These are phyloP conservation scores for Cordyceps tenuipes DNA, from an alignment of 2,329 filamentous ascomycete genomes.

Conservation along the genomic window DNA sequence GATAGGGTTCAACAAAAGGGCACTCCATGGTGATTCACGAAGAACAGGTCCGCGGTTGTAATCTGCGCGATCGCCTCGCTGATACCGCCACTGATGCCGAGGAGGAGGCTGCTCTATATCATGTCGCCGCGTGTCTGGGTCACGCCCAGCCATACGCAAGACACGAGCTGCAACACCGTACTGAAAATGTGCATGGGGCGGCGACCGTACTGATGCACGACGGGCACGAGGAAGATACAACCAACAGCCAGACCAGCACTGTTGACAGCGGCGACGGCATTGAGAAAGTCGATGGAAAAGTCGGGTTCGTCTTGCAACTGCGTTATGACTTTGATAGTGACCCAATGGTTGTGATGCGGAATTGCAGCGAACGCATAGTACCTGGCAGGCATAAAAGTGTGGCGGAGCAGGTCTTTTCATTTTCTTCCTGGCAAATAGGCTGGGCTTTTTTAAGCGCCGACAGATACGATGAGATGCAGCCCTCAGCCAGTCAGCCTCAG, in stretches of 20 bases:
- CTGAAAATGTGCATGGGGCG: conserved; percentile 25
- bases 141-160: conserved; percentile 29
- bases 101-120: conserved; percentile 30
- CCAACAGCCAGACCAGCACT: conserved; percentile 16
- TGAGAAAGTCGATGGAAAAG: conserved; percentile 8
- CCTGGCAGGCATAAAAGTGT: neutral
- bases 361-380: too few species aligned
- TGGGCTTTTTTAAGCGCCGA: neutral
- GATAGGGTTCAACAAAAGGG: too few species aligned
- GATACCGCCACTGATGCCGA: conserved; percentile 30
- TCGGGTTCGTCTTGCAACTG: conserved; percentile 2
- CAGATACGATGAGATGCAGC: neutral
- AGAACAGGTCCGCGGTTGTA: conserved; percentile 27
- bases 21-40: conserved; percentile 26
- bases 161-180: conserved; percentile 28
- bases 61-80: conserved; percentile 32
- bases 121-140: conserved; percentile 34
- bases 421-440: neutral
- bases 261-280: conserved; percentile 11
- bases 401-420: neutral
- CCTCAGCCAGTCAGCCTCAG: neutral
- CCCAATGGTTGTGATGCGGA: too few species aligned
- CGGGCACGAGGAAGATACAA: conserved; percentile 17
- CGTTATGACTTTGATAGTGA: too few species aligned
- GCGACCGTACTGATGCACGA: conserved; percentile 18